Conservation (phyloP, 768 basidiomycete species). For the Leccinum disarticulatum region DNA sequence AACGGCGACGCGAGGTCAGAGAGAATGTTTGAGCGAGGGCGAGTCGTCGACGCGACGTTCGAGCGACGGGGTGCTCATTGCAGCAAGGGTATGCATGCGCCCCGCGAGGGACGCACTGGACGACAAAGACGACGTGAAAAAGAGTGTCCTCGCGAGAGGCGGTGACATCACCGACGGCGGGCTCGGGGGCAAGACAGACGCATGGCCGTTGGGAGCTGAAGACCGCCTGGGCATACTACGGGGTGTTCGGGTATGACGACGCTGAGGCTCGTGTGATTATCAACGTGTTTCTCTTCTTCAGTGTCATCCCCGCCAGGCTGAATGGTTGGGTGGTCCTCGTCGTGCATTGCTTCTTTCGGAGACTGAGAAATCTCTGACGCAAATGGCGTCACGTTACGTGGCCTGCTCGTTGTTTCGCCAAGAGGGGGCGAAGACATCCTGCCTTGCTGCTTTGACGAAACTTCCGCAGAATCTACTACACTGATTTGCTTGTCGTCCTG, state of each 20-base stretch:
- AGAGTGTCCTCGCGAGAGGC: conserved; percentile 53
- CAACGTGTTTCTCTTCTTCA: background rate
- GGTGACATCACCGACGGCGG: conserved; percentile 59
- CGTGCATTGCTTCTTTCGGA: background rate
- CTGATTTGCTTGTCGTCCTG: background rate
- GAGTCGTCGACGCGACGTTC: background rate
- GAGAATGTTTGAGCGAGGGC: conserved; percentile 11
- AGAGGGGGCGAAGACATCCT: background rate
- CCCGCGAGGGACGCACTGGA: conserved; percentile 18
- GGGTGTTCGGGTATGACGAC: conserved; percentile 9
- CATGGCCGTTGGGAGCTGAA: conserved; percentile 29
- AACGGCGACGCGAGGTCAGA: conserved; percentile 26
- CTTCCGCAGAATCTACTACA: background rate
- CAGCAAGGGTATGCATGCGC: background rate
- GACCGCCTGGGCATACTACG: conserved; percentile 7
- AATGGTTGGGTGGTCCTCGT: background rate
- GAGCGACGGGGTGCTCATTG: background rate
- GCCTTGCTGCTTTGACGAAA: background rate
- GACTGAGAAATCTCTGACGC: conserved; percentile 1
- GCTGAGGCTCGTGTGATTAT: conserved; percentile 22
- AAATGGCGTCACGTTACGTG: conserved; percentile 13
- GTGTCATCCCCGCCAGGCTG: no score
- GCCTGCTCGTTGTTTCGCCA: background rate
- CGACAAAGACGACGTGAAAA: conserved; percentile 41
- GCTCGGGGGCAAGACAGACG: conserved; percentile 50